A percentile compares a stretch with the other conserved stretches of the same genome.
These are phyloP conservation scores for Pseudogymnoascus sp. DNA, from an alignment of 2,329 filamentous ascomycete species.

Conservation along the genomic window DNA sequence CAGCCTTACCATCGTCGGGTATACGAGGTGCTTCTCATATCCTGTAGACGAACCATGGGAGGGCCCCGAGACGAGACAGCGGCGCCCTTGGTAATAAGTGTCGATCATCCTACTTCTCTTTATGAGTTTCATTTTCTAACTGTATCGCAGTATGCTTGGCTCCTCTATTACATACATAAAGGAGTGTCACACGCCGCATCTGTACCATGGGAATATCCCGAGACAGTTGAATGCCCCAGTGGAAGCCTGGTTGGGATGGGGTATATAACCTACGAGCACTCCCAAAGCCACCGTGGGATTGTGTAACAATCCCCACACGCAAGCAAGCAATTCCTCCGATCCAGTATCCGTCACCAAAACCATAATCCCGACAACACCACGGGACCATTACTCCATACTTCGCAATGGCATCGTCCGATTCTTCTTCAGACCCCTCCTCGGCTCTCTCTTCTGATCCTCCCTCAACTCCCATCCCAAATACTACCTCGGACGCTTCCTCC, in stretches of 20 bases:
- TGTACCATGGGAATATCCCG: neutral
- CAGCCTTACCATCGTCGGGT: neutral
- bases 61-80: neutral
- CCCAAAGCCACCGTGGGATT: neutral
- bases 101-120: neutral
- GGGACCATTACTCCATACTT: neutral
- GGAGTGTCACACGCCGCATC: neutral
- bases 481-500: too few relatives aligned
- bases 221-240: neutral
- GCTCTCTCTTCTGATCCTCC: neutral
- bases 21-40: neutral
- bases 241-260: neutral
- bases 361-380: neutral
- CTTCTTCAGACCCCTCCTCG: neutral
- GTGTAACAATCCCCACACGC: neutral
- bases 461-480: too few relatives aligned
- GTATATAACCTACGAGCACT: neutral
- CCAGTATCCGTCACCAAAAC: neutral
- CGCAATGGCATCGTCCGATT: neutral
- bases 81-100: neutral
- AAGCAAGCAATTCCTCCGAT: neutral
- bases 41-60: neutral
- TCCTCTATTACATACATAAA: neutral
- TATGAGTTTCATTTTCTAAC: neutral
- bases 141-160: neutral